Base-by-base conservation (phyloP, 768 basidiomycete species). In the Naganishia antarctica region DNA sequence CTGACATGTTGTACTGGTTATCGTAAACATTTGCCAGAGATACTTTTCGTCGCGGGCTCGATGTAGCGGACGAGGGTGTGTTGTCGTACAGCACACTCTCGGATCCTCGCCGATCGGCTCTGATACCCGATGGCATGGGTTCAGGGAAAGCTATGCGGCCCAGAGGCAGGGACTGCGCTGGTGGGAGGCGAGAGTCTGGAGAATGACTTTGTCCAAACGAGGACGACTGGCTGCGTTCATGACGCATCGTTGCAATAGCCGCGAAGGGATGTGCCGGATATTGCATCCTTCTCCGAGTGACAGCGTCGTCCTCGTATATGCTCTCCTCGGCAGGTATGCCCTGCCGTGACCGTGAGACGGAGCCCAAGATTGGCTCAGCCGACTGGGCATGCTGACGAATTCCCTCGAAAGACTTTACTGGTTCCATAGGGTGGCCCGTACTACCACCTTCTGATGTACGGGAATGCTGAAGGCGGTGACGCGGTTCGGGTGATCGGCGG, bases 61-160 rank as follows among this genome's bases (percentile, higher is more conserved):
- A 28, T 9, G n/a, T 34, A n/a, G 7, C 46, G 41, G 16, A 11
- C 31, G 43, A n/a, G 12, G 28, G 25, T 2, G 18, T 16, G 13
- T 12, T 25, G 13, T 32, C 15, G 7, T 47, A 16, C 7, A 53
- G 41, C 9, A 25, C 21, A 25, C 63, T 59, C 28, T 64, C 63
- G 28, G 63, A 64, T 16, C 63, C 63, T 40, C 63, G 41, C 40
- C 63, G 50, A 48, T 64, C 63, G n/a, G 26, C 31, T 23, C 51
- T 50, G 25, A 51, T 26, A 18, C 41, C 48, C n/a, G 62, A 46
- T 6, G 62, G 62, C 26, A 37, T 50, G 23, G 62, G 62, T 32
- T 63, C 62, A 4, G 62, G 62, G 29, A 63, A 63, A 2, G 62
- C 62, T 18, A 63, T 23, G 23, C 53, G 34, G 3, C 53, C 53